Evolutionary conservation across 2,329 filamentous ascomycete genomes (phyloP).

Genomic region (Fusarium odoratissimum): DNA sequence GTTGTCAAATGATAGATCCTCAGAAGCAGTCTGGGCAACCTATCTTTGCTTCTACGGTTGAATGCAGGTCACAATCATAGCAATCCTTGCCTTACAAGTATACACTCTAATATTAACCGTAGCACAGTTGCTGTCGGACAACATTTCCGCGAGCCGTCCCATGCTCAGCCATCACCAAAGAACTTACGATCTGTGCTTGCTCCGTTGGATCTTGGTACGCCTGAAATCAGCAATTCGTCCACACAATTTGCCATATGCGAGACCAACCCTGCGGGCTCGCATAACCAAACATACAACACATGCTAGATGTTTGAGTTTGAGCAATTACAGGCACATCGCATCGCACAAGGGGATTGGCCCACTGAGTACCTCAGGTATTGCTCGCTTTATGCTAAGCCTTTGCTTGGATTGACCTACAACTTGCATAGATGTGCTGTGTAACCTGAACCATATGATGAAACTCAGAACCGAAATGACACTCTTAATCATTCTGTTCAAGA

Average conservation of each 20-base stretch:
- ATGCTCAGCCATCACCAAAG: neutral
- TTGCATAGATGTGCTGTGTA: constrained; percentile 4
- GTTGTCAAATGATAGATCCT: neutral
- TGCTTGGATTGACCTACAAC: neutral
- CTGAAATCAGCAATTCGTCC: constrained; percentile 1
- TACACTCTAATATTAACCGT: neutral
- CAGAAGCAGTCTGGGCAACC: neutral
- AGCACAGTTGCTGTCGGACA: neutral
- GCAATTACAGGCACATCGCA: constrained; percentile 18
- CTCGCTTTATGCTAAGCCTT: constrained; percentile 9
- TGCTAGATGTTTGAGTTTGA: constrained; percentile 32
- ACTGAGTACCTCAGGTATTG: neutral
- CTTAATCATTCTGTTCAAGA: neutral
- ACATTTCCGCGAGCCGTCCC: constrained; percentile 3
- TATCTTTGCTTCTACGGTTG: neutral
- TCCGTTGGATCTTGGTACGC: constrained; percentile 9
- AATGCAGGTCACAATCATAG: neutral
- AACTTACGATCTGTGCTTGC: neutral
- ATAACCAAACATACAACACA: constrained; percentile 29
- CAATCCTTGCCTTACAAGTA: neutral
- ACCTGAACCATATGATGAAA: constrained; percentile 12
- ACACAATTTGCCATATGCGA: constrained; percentile 13
- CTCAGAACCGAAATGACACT: constrained; percentile 16
- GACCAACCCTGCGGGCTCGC: constrained; percentile 20
- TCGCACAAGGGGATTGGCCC: constrained; percentile 32